These are phyloP conservation scores for Rhizophora apiculata DNA, from an alignment of 345 rosid genomes.

Conservation along the genomic window DNA sequence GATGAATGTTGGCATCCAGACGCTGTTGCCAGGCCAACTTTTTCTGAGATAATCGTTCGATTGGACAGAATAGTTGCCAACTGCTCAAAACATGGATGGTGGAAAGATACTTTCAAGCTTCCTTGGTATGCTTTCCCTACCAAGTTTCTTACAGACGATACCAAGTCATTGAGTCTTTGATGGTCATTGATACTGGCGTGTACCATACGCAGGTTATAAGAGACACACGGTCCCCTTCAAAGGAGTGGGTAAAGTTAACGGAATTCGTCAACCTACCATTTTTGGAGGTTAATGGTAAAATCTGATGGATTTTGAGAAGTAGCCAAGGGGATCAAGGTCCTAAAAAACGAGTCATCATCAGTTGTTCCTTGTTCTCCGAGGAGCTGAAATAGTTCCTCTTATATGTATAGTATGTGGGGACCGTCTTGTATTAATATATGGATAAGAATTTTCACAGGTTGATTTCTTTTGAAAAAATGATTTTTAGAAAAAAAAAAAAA, in stretches of 20 bases:
- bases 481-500: too few relatives aligned
- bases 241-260: neutral
- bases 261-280: neutral
- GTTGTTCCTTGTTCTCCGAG: slow-evolving; percentile 6
- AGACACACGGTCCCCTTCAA: neutral
- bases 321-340: neutral
- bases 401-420: slow-evolving; percentile 15
- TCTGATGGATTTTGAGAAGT: neutral
- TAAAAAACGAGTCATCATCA: neutral
- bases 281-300: neutral
- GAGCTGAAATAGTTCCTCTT: slow-evolving; percentile 24
- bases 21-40: slow-evolving; percentile 57
- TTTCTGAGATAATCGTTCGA: slow-evolving; percentile 73
- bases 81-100: slow-evolving; percentile 87
- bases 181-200: neutral
- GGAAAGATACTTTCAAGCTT: slow-evolving; percentile 95
- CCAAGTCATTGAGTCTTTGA: neutral
- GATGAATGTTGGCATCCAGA: slow-evolving; percentile 88
- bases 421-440: neutral
- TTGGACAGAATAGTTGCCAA: slow-evolving; percentile 63
- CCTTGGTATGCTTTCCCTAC: slow-evolving; percentile 62
- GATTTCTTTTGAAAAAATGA: too few relatives aligned
- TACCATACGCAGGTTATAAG: neutral
- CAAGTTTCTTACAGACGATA: neutral
- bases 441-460: too few relatives aligned